Percentiles rank a stretch among this genome's conserved stretches.
These are phyloP conservation scores for Alisma plantagoaquatica DNA, from an alignment of 106 monocot genomes.

Conservation along the genomic window DNA sequence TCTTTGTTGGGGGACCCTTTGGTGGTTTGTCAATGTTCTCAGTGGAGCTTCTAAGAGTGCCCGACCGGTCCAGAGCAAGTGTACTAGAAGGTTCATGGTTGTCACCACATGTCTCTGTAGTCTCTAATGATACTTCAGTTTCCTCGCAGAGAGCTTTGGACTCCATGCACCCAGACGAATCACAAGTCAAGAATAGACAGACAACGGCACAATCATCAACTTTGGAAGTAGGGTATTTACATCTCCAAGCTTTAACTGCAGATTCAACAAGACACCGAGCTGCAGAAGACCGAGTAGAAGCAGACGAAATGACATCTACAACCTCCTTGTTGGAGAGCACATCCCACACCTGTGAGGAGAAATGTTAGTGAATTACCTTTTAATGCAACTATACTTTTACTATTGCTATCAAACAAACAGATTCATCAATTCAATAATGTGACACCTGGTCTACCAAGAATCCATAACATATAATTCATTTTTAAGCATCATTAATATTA, in stretches of 20 bases:
- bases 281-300: slow-evolving; percentile 42
- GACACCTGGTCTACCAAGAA: too few relatives aligned
- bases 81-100: slow-evolving; percentile 3
- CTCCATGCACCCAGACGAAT: neutral
- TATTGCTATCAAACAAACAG: too few relatives aligned
- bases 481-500: too few relatives aligned
- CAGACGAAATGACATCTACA: slow-evolving; percentile 45
- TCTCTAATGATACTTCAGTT: neutral
- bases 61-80: slow-evolving; percentile 3
- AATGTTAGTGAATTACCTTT: too few relatives aligned
- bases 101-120: neutral
- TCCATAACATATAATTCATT: too few relatives aligned
- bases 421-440: too few relatives aligned
- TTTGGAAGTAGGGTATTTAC: slow-evolving; percentile 66
- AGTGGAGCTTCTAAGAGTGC: slow-evolving; percentile 8
- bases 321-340: slow-evolving; percentile 70
- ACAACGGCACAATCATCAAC: slow-evolving; percentile 84
- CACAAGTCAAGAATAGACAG: slow-evolving; percentile 52
- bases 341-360: slow-evolving; percentile 84
- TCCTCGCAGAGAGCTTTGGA: neutral
- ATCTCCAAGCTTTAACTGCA: slow-evolving; percentile 50
- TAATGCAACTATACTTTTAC: too few relatives aligned
- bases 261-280: slow-evolving; percentile 55
- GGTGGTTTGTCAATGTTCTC: neutral
- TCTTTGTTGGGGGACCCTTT: neutral